phyloP scores from a whole-genome alignment of 306 rosid genomes.

The Pyrus bretschneideri region DNA sequence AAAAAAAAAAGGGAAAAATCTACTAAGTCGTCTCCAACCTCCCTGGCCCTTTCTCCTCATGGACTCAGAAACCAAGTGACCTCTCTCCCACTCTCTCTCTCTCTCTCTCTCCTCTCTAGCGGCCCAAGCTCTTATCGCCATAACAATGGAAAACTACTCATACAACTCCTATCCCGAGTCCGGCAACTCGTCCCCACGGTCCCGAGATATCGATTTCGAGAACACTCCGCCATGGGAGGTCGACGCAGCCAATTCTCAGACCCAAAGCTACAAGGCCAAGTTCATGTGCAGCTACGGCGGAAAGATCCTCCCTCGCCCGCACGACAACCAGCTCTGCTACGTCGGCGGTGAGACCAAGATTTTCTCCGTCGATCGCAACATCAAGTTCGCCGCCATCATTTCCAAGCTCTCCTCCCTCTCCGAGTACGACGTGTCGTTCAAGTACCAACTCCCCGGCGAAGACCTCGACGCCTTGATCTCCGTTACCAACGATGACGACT shows the following conservation, averaged over 20 bases:
- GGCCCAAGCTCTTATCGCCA: not conserved
- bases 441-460: constrained; percentile 96
- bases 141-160: constrained; percentile 60
- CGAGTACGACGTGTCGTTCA: constrained; percentile 54
- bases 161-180: constrained; percentile 76
- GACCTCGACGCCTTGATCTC: constrained; percentile 92
- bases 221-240: constrained; percentile 83
- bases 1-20: not conserved
- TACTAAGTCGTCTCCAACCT: not conserved
- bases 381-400: constrained; percentile 47
- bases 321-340: constrained; percentile 83
- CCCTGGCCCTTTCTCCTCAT: not conserved
- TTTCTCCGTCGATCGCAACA: constrained; percentile 71
- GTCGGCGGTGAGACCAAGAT: constrained; percentile 92
- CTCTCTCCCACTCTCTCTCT: not conserved
- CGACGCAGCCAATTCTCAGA: constrained; percentile 9
- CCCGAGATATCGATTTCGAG: constrained; percentile 79
- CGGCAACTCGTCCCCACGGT: constrained; percentile 83
- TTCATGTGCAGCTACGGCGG: constrained; percentile 97
- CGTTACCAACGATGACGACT: constrained; percentile 84
- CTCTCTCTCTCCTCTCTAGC: not conserved
- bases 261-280: constrained; percentile 56
- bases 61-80: not conserved
- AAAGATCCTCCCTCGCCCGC: constrained; percentile 86
- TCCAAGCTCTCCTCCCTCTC: constrained; percentile 59